Evolutionary conservation across 1,284 basidiomycete species (phyloP), one percentile per base, ranked within the genome.

Genomic region (Cerioporus squamosus): DNA sequence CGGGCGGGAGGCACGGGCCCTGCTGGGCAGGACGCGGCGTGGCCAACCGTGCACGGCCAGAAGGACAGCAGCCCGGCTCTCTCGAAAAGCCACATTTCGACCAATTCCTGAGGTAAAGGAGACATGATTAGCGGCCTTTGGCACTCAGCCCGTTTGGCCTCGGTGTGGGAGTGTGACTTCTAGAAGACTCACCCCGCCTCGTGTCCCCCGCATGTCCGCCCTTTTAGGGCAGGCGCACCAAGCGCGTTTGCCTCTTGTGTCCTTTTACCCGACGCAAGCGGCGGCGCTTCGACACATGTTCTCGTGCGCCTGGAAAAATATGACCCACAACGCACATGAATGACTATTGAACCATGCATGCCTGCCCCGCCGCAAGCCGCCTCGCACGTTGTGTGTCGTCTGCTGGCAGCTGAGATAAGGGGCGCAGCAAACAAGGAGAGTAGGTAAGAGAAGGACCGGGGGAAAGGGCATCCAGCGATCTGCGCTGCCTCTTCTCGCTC

Each of bases 221-320:
- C 49, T 58, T 67, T 65, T 60, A 47, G 63, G 61, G 64, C 63
- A 59, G 58, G 66, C 66, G 66, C 65, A 56, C 55, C 53, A 64
- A 63, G 60, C 63, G 66, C 60, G 55, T 59, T 57, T 53, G 52
- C 60, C 62, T 60, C 51, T 57, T 62, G 51, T 53, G 55, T 60
- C 22, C n/a, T n/a, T 39, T 45, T 58, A 59, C 55, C 62, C 66
- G 64, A 64, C 60, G 46, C 64, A 59, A 60, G 54, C 59, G 59
- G 61, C 59, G 57, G 62, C 59, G 54, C 55, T 20, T 49, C 53
- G 38, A 48, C 47, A 53, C 59, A 51, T 51, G 47, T 18, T 48
- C 18, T 22, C 50, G 45, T 20, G 40, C 51, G 51, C 36, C 46
- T 51, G 58, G 53, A 59, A 54, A 55, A 40, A 40, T 53, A 61